Percentiles rank a stretch among this genome's conserved stretches.
These are phyloP conservation scores for Pseudogymnoascus sp. DNA, from an alignment of 2,329 filamentous ascomycete species.

Conservation along the genomic window DNA sequence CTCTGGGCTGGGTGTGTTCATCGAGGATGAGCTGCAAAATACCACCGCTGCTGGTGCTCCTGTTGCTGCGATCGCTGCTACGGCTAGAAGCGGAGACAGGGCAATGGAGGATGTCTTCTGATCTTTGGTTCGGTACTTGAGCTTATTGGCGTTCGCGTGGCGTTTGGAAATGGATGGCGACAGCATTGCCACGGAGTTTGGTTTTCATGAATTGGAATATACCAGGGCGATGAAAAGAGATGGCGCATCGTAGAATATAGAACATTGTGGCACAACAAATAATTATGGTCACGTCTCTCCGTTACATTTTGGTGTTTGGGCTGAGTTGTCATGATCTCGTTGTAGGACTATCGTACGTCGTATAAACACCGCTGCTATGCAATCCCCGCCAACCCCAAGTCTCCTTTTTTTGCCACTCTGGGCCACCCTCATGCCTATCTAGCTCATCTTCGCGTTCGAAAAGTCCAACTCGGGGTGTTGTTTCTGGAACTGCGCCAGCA, in stretches of 20 bases:
- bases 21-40: slow-evolving; percentile 57
- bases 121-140: slow-evolving; percentile 1
- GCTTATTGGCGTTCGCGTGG: slow-evolving; percentile 3
- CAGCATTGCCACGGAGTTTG: slow-evolving; percentile 5
- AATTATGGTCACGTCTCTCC: neutral
- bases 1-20: slow-evolving; percentile 76
- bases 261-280: neutral
- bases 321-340: neutral
- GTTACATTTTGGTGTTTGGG: neutral
- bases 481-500: slow-evolving; percentile 85
- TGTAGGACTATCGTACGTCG: slow-evolving; percentile 1
- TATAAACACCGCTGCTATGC: slow-evolving; percentile 8
- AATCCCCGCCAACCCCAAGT: neutral
- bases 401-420: neutral
- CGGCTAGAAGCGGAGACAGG: slow-evolving; percentile 37
- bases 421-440: slow-evolving; percentile 15
- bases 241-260: neutral
- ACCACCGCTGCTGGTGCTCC: slow-evolving; percentile 30
- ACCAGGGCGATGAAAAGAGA: neutral
- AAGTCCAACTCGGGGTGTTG: slow-evolving; percentile 70
- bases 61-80: slow-evolving; percentile 31
- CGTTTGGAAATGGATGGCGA: slow-evolving; percentile 5
- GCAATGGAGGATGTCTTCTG: slow-evolving; percentile 40
- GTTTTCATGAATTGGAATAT: slow-evolving; percentile 4
- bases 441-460: slow-evolving; percentile 60